Conservation (phyloP, 495 filamentous ascomycete genomes). For the Durotheca rogersii region DNA sequence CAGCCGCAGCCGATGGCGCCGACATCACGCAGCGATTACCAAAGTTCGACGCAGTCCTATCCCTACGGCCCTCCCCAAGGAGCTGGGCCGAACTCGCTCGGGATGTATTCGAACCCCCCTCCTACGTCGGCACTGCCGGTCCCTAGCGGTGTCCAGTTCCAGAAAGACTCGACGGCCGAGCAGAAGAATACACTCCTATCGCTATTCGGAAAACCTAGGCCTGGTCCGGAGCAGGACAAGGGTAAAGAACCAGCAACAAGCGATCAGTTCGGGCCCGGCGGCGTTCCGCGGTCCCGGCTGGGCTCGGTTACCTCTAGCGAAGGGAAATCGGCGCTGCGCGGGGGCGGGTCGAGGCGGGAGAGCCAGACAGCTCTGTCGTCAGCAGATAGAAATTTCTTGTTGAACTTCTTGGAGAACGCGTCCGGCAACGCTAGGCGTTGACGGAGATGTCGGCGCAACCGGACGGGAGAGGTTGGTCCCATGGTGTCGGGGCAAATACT, state of each 20-base stretch:
- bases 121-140: conserved; percentile 33
- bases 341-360: conserved; percentile 43
- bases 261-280: conserved; percentile 39
- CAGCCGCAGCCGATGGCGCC: conserved; percentile 24
- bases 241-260: conserved; percentile 37
- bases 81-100: conserved; percentile 29
- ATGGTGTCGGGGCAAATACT: too few species aligned
- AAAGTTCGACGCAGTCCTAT: conserved; percentile 21
- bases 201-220: conserved; percentile 64
- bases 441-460: background rate
- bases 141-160: conserved; percentile 22
- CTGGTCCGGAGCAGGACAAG: conserved; percentile 50
- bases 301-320: conserved; percentile 47
- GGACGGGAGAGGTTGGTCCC: too few species aligned
- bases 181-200: conserved; percentile 70
- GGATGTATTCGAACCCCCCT: conserved; percentile 37
- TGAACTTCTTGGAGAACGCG: conserved; percentile 65
- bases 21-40: conserved; percentile 11
- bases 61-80: conserved; percentile 25
- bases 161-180: conserved; percentile 47
- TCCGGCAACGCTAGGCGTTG: conserved; percentile 29
- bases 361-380: conserved; percentile 60
- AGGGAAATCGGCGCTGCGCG: conserved; percentile 28
- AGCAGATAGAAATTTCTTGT: conserved; percentile 72
- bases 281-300: conserved; percentile 42